Evolutionary conservation across 306 rosid genomes (phyloP), one percentile per base, ranked within the genome.

Genomic region (Gleditsia sinensis): DNA sequence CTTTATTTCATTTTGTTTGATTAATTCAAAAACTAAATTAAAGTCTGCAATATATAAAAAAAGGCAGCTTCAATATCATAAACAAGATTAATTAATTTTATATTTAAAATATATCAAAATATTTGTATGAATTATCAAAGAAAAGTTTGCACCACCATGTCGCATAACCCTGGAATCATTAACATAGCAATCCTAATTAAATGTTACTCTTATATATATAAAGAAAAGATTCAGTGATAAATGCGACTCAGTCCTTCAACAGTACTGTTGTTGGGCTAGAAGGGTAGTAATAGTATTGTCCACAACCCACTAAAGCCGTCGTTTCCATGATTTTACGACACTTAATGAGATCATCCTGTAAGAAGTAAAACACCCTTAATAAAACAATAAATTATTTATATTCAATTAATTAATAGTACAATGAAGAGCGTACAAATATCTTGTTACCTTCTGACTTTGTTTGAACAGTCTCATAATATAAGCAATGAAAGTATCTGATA

Each of bases 181-280:
- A 20, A 67, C 54, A 40, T 39, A 53, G 63, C 12, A 56, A 55
- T n/a, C n/a, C n/a, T n/a, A n/a, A n/a, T n/a, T n/a, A n/a, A n/a
- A n/a, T n/a, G n/a, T n/a, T n/a, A n/a, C n/a, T n/a, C n/a, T n/a
- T n/a, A n/a, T n/a, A n/a, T n/a, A n/a, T n/a, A n/a, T n/a, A n/a
- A n/a, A n/a, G n/a, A n/a, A n/a, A n/a, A n/a, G n/a, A 36, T 4
- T 1, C 42, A 36, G 42, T 72, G 48, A 43, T 14, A 6, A 16
- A 67, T 19, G 45, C 19, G 23, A 43, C 9, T 40, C 13, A 69
- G 24, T 75, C 76, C 81, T 82, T 67, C 74, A 67, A 54, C 63
- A 87, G 24, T 14, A 84, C 89, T 0, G 87, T 85, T 0, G 89
- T 87, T 20, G 86, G 92, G 73, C 89, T 85, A 67, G 82, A 67